phyloP scores from a whole-genome alignment of 1,284 basidiomycete genomes.

The Meripilus lineatus region DNA sequence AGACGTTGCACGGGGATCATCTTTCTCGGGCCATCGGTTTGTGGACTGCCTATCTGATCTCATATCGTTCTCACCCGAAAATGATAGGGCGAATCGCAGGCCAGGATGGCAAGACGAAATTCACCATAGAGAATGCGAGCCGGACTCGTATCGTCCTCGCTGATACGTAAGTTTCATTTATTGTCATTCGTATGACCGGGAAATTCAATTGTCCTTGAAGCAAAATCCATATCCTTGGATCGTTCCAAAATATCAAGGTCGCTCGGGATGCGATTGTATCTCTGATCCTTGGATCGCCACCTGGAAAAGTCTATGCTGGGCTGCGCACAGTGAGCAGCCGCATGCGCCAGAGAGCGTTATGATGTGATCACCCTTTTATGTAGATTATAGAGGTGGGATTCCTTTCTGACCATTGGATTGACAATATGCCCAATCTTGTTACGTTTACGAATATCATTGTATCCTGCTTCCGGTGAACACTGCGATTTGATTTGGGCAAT shows the following conservation, averaged over 20 bases:
- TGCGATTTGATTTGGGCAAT: too few relatives aligned
- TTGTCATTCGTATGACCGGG: not conserved
- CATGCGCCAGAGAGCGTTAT: conserved; percentile 86
- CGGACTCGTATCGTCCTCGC: conserved; percentile 95
- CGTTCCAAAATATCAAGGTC: conserved; percentile 96
- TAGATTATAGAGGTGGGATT: too few relatives aligned
- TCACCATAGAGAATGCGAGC: conserved; percentile 96
- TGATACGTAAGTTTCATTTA: conserved; percentile 72
- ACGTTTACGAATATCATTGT: too few relatives aligned
- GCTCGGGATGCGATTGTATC: conserved; percentile 95
- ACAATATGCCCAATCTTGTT: too few relatives aligned
- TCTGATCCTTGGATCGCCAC: conserved; percentile 91
- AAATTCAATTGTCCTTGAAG: conserved; percentile 32
- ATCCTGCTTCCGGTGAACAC: too few relatives aligned
- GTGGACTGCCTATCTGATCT: conserved; percentile 12
- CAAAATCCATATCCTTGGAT: conserved; percentile 93
- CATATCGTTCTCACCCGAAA: conserved; percentile 6
- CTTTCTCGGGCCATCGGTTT: conserved; percentile 90
- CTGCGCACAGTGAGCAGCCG: conserved; percentile 88
- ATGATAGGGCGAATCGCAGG: conserved; percentile 91
- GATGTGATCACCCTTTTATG: conserved; percentile 12
- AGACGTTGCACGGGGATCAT: conserved; percentile 96
- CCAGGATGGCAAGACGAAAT: conserved; percentile 97
- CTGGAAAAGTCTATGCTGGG: conserved; percentile 94
- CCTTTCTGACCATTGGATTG: too few relatives aligned